Evolutionary conservation across 1,284 basidiomycete genomes (phyloP), one percentile per base, ranked within the genome.

Genomic region (Mycosarcoma mackinlayi): DNA sequence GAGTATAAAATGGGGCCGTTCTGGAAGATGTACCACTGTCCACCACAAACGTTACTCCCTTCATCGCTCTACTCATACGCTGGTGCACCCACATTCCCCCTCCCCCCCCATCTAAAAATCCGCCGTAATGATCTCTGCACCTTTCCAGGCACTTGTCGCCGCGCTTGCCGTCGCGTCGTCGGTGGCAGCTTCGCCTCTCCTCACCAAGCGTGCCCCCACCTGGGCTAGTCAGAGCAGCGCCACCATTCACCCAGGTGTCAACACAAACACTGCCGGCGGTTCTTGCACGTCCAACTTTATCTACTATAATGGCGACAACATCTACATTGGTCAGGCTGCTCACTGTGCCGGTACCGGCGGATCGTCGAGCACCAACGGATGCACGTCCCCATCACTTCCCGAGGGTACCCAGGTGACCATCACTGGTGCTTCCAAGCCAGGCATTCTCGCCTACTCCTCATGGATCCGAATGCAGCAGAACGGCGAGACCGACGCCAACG

Each of bases 281-380:
- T n/a, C n/a, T n/a, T 75, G 73, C 52, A 75, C 73, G 0, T 65
- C 70, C 30, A 75, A 75, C 58, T 75, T 73, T 31, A 50, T 75
- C 55, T 74, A 42, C 45, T 67, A 66, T 56, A 49, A 65, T 11
- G 70, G 71, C 42, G 38, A 44, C 42, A 50, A 71, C 27, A 55
- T 75, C 38, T 75, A 66, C 53, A 50, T 75, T 18, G 73, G 73
- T 6, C 73, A 75, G 27, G 73, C 73, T 4, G 73, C 73, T 2
- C 73, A 75, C 56, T 75, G 73, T 23, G 56, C 70, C 24, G 41
- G 52, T 38, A 70, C 66, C 6, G 73, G 70, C 41, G 50, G 37
- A 31, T 60, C 63, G 42, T 65, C 60, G 34, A 52, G 56, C 35
- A 70, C 71, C 16, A 42, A 73, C 35, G 73, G 73, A n/a, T 75